phyloP scores from a whole-genome alignment of 1,139 yeast genomes.

The Ogataea hybrid region DNA sequence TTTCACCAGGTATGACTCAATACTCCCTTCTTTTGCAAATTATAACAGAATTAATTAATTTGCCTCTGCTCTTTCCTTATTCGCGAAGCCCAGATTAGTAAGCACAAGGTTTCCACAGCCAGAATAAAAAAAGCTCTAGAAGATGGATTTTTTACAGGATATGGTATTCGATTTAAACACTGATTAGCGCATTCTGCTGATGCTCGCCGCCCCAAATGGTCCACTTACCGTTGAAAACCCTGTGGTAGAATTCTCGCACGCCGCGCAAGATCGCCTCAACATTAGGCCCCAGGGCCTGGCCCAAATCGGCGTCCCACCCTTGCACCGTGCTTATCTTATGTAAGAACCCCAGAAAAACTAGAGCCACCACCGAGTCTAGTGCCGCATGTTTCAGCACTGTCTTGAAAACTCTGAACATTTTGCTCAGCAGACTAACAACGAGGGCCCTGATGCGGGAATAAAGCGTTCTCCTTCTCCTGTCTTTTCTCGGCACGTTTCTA shows the following conservation, averaged over 20 bases:
- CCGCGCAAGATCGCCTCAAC: background rate
- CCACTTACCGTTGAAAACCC: background rate
- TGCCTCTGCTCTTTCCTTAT: background rate
- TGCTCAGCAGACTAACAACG: conserved; percentile 7
- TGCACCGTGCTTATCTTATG: conserved; percentile 10
- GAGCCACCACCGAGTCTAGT: conserved; percentile 34
- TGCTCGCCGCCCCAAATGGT: background rate
- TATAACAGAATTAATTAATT: background rate
- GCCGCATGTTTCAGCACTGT: conserved; percentile 29
- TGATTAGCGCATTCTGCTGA: background rate
- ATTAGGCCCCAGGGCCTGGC: background rate
- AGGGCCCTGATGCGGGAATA: conserved; percentile 8
- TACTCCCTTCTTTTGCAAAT: background rate
- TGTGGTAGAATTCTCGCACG: background rate
- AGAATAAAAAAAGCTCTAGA: conserved; percentile 1
- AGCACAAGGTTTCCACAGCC: background rate
- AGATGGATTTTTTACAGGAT: background rate
- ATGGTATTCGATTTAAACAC: background rate
- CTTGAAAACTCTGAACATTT: conserved; percentile 21
- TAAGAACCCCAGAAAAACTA: conserved; percentile 25
- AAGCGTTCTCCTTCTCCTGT: background rate
- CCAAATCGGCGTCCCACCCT: background rate
- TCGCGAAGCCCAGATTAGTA: conserved; percentile 1
- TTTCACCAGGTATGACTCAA: background rate
- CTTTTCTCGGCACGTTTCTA: conserved; percentile 4